Conservation (phyloP, 148 eudicot species). For the Bassia scoparia region DNA sequence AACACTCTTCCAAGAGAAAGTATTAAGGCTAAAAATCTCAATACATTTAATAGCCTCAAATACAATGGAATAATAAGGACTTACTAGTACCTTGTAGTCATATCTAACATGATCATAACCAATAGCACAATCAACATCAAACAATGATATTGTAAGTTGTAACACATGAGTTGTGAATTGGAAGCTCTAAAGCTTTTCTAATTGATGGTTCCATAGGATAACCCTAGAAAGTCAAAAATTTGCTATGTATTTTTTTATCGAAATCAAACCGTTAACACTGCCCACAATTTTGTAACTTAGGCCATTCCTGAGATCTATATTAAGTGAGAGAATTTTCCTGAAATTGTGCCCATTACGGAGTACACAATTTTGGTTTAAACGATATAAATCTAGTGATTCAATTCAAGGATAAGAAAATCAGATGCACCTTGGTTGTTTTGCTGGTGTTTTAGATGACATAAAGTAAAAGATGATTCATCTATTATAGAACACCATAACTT, state of each 20-base stretch:
- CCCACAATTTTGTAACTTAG: conserved; percentile 5
- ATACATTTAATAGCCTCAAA: not conserved
- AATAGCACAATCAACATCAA: conserved; percentile 9
- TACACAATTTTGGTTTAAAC: no score
- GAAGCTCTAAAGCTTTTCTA: conserved; percentile 9
- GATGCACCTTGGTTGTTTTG: conserved; percentile 3
- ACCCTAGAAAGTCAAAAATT: not conserved
- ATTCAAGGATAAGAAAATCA: not conserved
- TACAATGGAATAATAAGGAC: not conserved
- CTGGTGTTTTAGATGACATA: not conserved
- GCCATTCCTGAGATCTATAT: not conserved
- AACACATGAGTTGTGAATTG: not conserved
- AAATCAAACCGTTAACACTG: conserved; percentile 14
- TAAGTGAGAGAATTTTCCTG: not conserved
- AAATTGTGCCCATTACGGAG: no score
- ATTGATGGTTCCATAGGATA: conserved; percentile 24
- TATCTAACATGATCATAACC: conserved; percentile 12
- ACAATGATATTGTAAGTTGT: no score
- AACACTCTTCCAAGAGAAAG: not conserved
- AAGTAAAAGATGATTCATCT: conserved; percentile 1
- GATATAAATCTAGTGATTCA: not conserved
- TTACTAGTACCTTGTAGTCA: conserved; percentile 16
- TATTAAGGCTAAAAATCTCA: conserved; percentile 9
- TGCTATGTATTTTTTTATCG: not conserved
- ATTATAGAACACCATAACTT: conserved; percentile 22